Conservation (phyloP, 306 rosid genomes). For the cucumber (Cucumis sativus) region Cucumber_9930_V3 NC_026657.2:5393501-5394000, state of each 20-base stretch:
- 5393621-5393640: neutral
- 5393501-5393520: too few species aligned
- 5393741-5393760: constrained; percentile 79
- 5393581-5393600: too few species aligned
- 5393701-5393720: neutral
- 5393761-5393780: constrained; percentile 68
- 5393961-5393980: neutral
- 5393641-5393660: neutral
- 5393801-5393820: constrained; percentile 55
- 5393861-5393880: neutral
- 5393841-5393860: constrained; percentile 4
- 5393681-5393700: neutral
- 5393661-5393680: neutral
- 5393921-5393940: neutral
- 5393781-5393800: constrained; percentile 63
- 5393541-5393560: too few species aligned
- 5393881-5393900: neutral
- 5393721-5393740: neutral
- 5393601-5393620: neutral
- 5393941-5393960: neutral
- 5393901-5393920: neutral
- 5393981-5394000: neutral
- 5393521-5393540: too few species aligned
- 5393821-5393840: constrained; percentile 40
- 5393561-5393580: too few species aligned